Conservation (phyloP, 441 rosid genomes). For the Corymbia citriodora region DNA sequence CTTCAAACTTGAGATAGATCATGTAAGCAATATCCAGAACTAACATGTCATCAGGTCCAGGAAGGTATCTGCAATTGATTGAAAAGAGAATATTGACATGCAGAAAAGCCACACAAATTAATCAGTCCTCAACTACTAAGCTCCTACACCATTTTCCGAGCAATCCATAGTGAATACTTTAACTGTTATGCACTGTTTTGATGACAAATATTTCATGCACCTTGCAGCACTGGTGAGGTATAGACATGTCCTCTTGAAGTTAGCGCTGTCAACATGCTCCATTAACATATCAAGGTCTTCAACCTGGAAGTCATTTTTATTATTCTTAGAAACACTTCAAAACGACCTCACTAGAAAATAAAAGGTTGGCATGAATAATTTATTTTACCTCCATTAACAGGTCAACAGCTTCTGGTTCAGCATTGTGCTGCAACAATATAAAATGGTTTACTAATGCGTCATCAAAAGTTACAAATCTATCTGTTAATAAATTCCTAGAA, state of each 20-base stretch:
- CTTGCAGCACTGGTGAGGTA: constrained; percentile 91
- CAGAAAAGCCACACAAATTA: background rate
- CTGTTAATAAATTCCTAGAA: background rate
- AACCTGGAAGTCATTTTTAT: constrained; percentile 33
- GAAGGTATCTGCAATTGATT: constrained; percentile 63
- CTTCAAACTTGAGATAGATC: constrained; percentile 79
- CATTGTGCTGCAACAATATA: constrained; percentile 73
- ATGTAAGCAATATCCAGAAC: constrained; percentile 76
- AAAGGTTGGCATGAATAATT: background rate
- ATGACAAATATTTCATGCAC: constrained; percentile 25
- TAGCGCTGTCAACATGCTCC: constrained; percentile 79
- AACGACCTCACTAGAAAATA: background rate
- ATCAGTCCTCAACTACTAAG: background rate
- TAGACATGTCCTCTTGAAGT: constrained; percentile 88
- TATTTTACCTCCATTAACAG: constrained; percentile 77
- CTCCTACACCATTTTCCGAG: background rate
- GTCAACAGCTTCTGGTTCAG: constrained; percentile 99
- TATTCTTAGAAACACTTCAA: background rate
- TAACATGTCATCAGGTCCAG: constrained; percentile 89
- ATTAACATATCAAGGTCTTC: constrained; percentile 91
- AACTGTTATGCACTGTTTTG: background rate
- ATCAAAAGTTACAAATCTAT: background rate
- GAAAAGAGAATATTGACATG: background rate
- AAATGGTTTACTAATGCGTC: background rate
- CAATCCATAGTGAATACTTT: background rate